Evolutionary conservation across 306 rosid genomes (phyloP), one percentile per base, ranked within the genome.

Genomic region (Gynostemma pentaphyllum): DNA sequence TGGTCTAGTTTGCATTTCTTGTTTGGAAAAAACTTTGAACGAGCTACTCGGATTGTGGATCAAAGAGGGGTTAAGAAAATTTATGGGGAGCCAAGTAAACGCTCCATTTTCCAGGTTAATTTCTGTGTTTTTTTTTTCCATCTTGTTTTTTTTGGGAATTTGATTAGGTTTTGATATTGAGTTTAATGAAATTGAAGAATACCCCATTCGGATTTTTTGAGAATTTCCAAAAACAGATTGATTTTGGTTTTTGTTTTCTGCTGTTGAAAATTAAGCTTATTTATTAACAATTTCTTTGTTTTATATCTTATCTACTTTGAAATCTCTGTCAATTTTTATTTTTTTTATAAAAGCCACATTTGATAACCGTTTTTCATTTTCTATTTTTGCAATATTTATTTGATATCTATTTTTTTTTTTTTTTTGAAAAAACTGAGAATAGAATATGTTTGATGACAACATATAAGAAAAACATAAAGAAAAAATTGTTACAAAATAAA

Each of bases 1-100:
- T 48, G 44, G 24, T 66, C 18, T 83, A 90, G 97, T 46, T 79
- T 91, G 67, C 87, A 77, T 79, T 88, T 91, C 86, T 68, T 91
- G 77, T 91, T 85, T 66, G 98, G 96, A 0, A 91, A 88, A 83
- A 91, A 91, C 73, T 83, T 86, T 47, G 96, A 92, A 76, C 81
- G 90, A 71, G 95, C 98, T n/a, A 65, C 82, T 49, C 84, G 89
- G 56, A 88, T 85, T 44, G 87, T 92, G 30, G 98, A 92, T 79
- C 95, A 83, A 72, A 76, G 86, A 60, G 90, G 95, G 59, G 90
- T 92, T 66, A 86, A 78, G 77, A 85, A 66, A 78, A 81, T 92
- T 42, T 76, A 74, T 40, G 96, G 82, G 12, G 72, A 79, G 16
- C 94, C 89, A 26, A 83, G 92, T 54, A 81, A 84, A 45, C 88